A percentile compares a stretch with the other conserved stretches of the same genome.
phyloP scores from a whole-genome alignment of 2,329 filamentous ascomycete species.

The Diplodia corticola region DNA sequence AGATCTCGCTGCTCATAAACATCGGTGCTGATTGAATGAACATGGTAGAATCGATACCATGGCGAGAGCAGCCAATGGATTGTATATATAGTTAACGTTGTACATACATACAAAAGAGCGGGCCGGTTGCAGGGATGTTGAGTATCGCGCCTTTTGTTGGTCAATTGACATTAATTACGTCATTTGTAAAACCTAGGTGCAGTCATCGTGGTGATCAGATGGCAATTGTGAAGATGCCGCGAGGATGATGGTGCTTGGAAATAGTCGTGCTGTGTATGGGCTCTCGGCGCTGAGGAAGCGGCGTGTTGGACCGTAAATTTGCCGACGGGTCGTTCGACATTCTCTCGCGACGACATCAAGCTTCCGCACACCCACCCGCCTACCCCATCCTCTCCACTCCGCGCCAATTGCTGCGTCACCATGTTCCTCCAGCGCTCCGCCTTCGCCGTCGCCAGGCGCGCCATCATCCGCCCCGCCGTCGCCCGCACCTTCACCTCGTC shows the following conservation, averaged over 20 bases:
- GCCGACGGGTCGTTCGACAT: slow-evolving; percentile 20
- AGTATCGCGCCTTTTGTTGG: not conserved
- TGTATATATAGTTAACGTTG: too few relatives aligned
- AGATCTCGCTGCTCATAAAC: slow-evolving; percentile 46
- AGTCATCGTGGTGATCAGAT: not conserved
- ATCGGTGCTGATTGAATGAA: slow-evolving; percentile 46
- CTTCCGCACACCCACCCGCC: slow-evolving; percentile 25
- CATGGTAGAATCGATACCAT: slow-evolving; percentile 36
- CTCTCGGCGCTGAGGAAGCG: slow-evolving; percentile 1
- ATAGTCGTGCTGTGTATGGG: slow-evolving; percentile 14
- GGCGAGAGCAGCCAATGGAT: slow-evolving; percentile 21
- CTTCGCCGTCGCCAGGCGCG: slow-evolving; percentile 49
- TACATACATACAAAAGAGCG: too few relatives aligned
- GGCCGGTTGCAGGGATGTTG: not conserved
- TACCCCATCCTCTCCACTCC: slow-evolving; percentile 37
- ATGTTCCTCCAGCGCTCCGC: slow-evolving; percentile 55
- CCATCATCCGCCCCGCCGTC: slow-evolving; percentile 42
- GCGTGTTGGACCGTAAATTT: not conserved
- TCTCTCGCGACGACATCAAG: slow-evolving; percentile 20
- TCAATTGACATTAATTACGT: too few relatives aligned
- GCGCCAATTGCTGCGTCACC: slow-evolving; percentile 38
- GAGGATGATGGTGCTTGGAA: slow-evolving; percentile 11
- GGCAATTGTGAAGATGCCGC: not conserved
- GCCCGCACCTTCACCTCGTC: slow-evolving; percentile 50
- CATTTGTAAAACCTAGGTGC: not conserved